Evolutionary conservation across 257 asterid species (phyloP).

Genomic region (Orobanche coerulescens): DNA sequence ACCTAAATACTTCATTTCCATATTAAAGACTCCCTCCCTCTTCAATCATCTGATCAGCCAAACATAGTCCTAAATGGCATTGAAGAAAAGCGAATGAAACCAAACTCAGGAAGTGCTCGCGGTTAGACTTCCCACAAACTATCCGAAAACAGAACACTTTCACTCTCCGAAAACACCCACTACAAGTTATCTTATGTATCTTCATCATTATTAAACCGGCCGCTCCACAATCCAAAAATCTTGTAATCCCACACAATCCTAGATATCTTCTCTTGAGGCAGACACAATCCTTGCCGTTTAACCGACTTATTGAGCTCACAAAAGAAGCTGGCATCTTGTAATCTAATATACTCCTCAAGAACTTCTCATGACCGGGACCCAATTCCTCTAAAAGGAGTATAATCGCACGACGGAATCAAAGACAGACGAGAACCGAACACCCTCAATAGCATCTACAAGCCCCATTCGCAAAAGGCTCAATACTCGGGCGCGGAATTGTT

Average conservation of each 20-base stretch:
- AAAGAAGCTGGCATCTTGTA: constrained; percentile 74
- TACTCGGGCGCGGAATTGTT: constrained; percentile 89
- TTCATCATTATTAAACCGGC: constrained; percentile 29
- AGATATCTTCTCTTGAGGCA: constrained; percentile 77
- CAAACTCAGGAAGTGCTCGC: neutral
- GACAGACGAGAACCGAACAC: constrained; percentile 81
- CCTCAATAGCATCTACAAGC: constrained; percentile 83
- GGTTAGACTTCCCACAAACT: neutral
- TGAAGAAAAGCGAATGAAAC: neutral
- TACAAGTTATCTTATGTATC: constrained; percentile 18
- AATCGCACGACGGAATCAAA: constrained; percentile 78
- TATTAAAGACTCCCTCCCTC: too few relatives aligned
- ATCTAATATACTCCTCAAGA: constrained; percentile 59
- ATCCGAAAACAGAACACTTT: too few relatives aligned
- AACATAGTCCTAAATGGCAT: neutral
- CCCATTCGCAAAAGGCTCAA: constrained; percentile 90
- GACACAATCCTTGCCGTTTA: constrained; percentile 42
- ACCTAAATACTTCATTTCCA: neutral
- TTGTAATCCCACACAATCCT: constrained; percentile 80
- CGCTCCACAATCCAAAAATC: constrained; percentile 51
- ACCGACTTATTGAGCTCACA: constrained; percentile 62
- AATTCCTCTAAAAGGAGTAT: constrained; percentile 79
- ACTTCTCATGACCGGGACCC: constrained; percentile 83
- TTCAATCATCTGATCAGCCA: neutral
- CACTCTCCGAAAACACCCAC: neutral